phyloP scores from a whole-genome alignment of 352 stramenopile species.

The Phytopythium mirpurense region DNA sequence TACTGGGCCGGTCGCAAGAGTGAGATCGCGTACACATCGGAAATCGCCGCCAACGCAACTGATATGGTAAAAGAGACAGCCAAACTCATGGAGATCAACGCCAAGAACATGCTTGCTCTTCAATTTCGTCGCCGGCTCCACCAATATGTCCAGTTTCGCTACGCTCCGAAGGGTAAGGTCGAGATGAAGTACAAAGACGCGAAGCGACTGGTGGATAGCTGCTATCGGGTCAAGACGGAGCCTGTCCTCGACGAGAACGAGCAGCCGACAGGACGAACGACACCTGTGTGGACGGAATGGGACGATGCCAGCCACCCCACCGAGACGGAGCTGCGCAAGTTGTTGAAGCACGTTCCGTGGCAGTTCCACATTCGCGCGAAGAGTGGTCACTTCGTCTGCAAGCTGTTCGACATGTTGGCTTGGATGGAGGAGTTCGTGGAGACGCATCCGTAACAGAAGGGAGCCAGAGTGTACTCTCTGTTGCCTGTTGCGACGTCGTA shows the following conservation, averaged over 20 bases:
- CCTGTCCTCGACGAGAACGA: conserved; percentile 1
- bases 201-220: conserved; percentile 1
- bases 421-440: conserved; percentile 5
- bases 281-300: conserved; percentile 6
- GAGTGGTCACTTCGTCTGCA: conserved; percentile 2
- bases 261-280: not conserved
- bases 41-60: not conserved
- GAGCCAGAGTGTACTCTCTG: conserved; percentile 7
- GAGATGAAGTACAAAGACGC: conserved; percentile 4
- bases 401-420: conserved; percentile 2
- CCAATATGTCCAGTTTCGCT: conserved; percentile 3
- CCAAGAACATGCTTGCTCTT: conserved; percentile 6
- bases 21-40: not conserved
- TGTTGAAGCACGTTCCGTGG: conserved; percentile 7
- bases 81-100: conserved; percentile 4
- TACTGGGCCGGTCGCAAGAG: conserved; percentile 1
- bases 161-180: not conserved
- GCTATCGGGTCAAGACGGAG: conserved; percentile 1
- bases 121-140: conserved; percentile 4
- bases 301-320: conserved; percentile 1
- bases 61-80: conserved; percentile 3
- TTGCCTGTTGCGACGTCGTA: conserved; percentile 5
- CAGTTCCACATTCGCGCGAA: conserved; percentile 3
- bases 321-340: conserved; percentile 8
- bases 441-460: conserved; percentile 3